Evolutionary conservation across 1,139 yeast genomes (phyloP), one percentile per base, ranked within the genome.

Genomic region (Suhomyces anneliseae): DNA sequence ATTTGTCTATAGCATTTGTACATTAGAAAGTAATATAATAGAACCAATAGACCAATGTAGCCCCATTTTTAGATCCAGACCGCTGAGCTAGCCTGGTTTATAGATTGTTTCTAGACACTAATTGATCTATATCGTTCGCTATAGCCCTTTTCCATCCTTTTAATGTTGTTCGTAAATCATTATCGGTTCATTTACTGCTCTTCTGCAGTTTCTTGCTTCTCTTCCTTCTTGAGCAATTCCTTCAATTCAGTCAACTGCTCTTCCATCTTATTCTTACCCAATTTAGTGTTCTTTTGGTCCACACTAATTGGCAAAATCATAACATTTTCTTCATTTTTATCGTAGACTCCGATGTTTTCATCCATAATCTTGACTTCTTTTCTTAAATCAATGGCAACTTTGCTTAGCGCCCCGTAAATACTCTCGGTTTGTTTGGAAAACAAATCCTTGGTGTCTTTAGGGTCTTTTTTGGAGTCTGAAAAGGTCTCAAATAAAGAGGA

Each of bases 281-380:
- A 71, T 60, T 73, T 72, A 7, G 86, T 78, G 43, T 84, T 83
- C 66, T 82, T 83, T 56, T 82, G 85, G 51, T 81, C 83, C 19
- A 83, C 81, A 38, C 75, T 72, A 2, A 83, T 78, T 3, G 89
- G 88, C 34, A 82, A 65, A 27, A 83, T 74, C 72, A 79, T 81
- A 11, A 79, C 66, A 12, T 72, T 72, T 54, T 78, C 81, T 15
- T 68, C 64, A 52, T 76, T 74, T 48, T 66, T 67, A 47, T 69
- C 70, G 49, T 68, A 67, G 6, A 75, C 76, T 1, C 83, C 84
- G 24, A 76, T 76, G 52, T 81, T 79, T 42, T 79, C 82, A 61
- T 83, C 87, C 69, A 82, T 70, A 7, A 76, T 59, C 57, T 78
- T 79, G 38, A 83, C 79, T 54, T 83, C 88, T 47, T 77, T 74